Conservation (phyloP, 2,329 filamentous ascomycete genomes). For the Dothiorella sarmentorum region DNA sequence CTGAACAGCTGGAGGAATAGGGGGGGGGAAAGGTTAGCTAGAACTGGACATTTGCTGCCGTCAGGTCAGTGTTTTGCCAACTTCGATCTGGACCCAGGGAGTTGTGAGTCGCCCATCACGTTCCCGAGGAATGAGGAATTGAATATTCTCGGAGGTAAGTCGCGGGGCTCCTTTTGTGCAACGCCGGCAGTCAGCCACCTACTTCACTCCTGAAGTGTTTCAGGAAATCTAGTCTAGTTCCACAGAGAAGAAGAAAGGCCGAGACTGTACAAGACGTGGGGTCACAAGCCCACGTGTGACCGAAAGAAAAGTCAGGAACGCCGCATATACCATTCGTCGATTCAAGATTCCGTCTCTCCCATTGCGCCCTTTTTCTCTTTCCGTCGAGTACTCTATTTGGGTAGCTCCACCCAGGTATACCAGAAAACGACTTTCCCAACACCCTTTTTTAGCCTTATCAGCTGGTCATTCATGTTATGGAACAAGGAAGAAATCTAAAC, state of each 20-base stretch:
- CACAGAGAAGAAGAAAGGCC: not conserved
- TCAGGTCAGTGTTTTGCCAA: too few species aligned
- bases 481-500: not conserved
- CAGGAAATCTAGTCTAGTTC: not conserved
- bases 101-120: not conserved
- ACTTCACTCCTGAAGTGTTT: not conserved
- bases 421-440: not conserved
- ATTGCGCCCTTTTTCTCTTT: not conserved
- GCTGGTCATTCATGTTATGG: slow-evolving; percentile 5
- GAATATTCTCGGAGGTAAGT: not conserved
- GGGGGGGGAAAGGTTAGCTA: too few species aligned
- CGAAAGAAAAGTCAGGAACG: not conserved
- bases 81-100: too few species aligned
- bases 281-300: not conserved
- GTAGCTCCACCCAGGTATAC: not conserved
- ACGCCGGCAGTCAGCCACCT: not conserved
- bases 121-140: slow-evolving; percentile 1
- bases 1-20: too few species aligned
- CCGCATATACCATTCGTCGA: not conserved
- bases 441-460: slow-evolving; percentile 1
- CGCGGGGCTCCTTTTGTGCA: not conserved
- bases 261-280: not conserved
- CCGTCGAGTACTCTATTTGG: not conserved
- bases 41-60: too few species aligned
- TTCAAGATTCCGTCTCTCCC: not conserved